Evolutionary conservation across 2,329 filamentous ascomycete genomes (phyloP).

Genomic region (Plectosphaerella sp.): DNA sequence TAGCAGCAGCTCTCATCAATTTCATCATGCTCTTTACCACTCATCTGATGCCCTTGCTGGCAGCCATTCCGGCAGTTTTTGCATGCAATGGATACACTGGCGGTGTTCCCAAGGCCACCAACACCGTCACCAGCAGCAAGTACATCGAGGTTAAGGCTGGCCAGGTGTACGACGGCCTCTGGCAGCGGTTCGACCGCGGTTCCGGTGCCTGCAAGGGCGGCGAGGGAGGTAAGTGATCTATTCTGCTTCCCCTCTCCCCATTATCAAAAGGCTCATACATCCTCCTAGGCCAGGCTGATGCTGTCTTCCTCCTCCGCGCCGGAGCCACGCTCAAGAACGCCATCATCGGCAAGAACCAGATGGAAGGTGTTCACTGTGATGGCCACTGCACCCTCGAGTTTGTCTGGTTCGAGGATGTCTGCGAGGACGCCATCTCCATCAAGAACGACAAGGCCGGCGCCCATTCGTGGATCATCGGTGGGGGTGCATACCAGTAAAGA

Average conservation of each 20-base stretch:
- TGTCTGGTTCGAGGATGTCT: constrained; percentile 44
- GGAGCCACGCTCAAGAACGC: constrained; percentile 42
- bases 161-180: constrained; percentile 26
- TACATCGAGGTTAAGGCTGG: constrained; percentile 26
- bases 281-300: constrained; percentile 30
- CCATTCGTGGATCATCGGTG: constrained; percentile 22
- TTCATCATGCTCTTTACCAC: constrained; percentile 8
- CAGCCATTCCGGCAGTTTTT: constrained; percentile 18
- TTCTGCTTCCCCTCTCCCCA: background rate
- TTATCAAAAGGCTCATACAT: background rate
- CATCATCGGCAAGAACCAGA: constrained; percentile 34
- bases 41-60: constrained; percentile 8
- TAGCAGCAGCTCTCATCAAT: too few species aligned
- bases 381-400: constrained; percentile 33
- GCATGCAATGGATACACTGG: constrained; percentile 25
- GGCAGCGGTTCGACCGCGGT: constrained; percentile 32
- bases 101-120: constrained; percentile 22
- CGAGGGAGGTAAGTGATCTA: constrained; percentile 28
- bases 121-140: constrained; percentile 17
- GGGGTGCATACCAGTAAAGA: constrained; percentile 40
- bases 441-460: constrained; percentile 10
- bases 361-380: constrained; percentile 41
- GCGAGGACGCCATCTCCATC: constrained; percentile 35
- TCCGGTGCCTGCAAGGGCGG: constrained; percentile 31
- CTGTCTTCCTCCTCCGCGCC: constrained; percentile 34